These are phyloP conservation scores for Coemansia sp. DNA, from an alignment of 192 early-diverging fungal species.

Conservation along the genomic window DNA sequence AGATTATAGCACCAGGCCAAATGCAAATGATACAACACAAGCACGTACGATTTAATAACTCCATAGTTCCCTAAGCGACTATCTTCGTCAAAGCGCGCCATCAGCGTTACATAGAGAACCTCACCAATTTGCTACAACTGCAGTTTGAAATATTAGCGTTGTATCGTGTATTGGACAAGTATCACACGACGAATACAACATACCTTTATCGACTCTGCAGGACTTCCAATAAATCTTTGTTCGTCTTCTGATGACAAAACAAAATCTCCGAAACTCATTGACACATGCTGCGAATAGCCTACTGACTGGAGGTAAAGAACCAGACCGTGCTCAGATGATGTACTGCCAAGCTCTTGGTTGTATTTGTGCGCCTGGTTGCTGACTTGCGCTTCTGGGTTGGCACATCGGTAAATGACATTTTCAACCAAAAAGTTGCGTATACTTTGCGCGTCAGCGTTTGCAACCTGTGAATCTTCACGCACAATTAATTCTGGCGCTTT, in stretches of 20 bases:
- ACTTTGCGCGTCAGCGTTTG: neutral
- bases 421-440: constrained; percentile 51
- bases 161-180: no score
- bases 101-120: constrained; percentile 27
- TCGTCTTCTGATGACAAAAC: constrained; percentile 16
- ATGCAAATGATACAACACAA: no score
- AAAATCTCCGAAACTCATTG: constrained; percentile 22
- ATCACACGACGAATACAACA: neutral
- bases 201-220: constrained; percentile 31
- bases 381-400: constrained; percentile 3
- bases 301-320: constrained; percentile 15
- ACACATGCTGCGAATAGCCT: neutral
- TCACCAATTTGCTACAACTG: constrained; percentile 41
- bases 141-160: neutral
- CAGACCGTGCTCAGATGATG: constrained; percentile 6
- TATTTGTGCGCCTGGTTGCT: constrained; percentile 10
- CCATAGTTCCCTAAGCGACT: neutral
- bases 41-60: neutral
- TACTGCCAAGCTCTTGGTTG: constrained; percentile 14
- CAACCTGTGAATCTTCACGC: neutral
- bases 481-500: constrained; percentile 36
- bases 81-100: constrained; percentile 38
- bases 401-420: constrained; percentile 22
- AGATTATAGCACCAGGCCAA: neutral
- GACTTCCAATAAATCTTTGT: neutral